Evolutionary conservation across 2,329 filamentous ascomycete species (phyloP), one percentile per base, ranked within the genome.

Genomic region (Lachnellula occidentalis): DNA sequence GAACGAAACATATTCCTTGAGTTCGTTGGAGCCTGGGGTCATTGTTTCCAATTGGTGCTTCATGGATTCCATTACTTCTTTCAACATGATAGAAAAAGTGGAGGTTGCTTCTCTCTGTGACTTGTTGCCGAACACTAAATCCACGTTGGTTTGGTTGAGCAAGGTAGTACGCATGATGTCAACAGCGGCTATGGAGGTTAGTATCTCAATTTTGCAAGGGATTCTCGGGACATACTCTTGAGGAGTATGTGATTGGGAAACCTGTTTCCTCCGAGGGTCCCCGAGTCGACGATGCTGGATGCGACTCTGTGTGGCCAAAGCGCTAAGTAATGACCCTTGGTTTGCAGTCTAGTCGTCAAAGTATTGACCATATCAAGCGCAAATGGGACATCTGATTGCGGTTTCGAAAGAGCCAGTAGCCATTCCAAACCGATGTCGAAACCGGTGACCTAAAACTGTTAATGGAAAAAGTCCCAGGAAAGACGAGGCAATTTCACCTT

Each of bases 381-480:
- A 58, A 78, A 79, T 5, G 66, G 70, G 14, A 81, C 58, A 21
- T 71, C 73, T 41, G 68, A 63, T 3, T 61, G 68, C 4, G 82
- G 80, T 60, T 80, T 80, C 42, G 76, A 73, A 45, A 84, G 69
- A 7, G 76, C 73, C 19, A 77, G 62, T 42, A 79, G 61, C 76
- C 82, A 83, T n/a, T 82, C 66, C 41, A 78, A 75, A 4, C 77
- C 67, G 9, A 78, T 63, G 8, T 72, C 74, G n/a, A 62, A 60
- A 24, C 43, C 34, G 48, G 64, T 51, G 58, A 70, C 70, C 56
- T 70, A 70, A 56, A 80, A 22, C 17, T 56, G 43, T 54, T 22
- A 55, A 14, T 45, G 31, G 51, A 34, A 51, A 47, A 49, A 7
- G 24, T 22, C 9, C 48, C 17, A 45, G 42, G n/a, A 9, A 24